Evolutionary conservation across 371 early-diverging fungal genomes (phyloP).

Genomic region (Mortierella sp.): DNA sequence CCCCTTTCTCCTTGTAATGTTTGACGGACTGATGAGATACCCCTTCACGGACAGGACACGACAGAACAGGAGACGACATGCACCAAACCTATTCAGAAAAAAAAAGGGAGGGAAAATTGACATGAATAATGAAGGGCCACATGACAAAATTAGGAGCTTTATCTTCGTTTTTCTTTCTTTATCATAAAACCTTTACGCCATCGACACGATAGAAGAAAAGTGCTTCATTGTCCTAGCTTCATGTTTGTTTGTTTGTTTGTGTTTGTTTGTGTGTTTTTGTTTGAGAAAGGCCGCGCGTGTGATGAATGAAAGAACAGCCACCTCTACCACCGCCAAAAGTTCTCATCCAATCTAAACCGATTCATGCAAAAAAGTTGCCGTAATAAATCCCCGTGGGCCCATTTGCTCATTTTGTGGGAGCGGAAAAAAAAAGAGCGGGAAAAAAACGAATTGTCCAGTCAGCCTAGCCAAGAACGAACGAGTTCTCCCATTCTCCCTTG

Average conservation of each 20-base stretch:
- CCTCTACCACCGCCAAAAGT: background rate
- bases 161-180: too few relatives aligned
- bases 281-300: background rate
- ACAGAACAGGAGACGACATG: too few relatives aligned
- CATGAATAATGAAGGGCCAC: background rate
- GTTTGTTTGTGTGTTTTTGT: background rate
- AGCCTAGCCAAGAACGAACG: too few relatives aligned
- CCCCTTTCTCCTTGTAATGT: background rate
- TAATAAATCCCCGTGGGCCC: background rate
- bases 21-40: background rate
- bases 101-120: background rate
- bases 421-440: background rate
- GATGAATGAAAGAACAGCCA: background rate
- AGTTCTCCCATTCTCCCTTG: background rate
- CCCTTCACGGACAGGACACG: too few relatives aligned
- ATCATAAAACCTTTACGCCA: too few relatives aligned
- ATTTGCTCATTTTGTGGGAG: background rate
- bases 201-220: background rate
- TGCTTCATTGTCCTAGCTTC: background rate
- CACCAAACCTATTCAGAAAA: constrained; percentile 3
- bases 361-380: background rate
- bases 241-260: background rate
- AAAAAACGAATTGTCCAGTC: background rate
- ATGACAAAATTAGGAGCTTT: background rate
- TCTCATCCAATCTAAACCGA: background rate